Percentiles rank a stretch among this genome's conserved stretches.
Evolutionary conservation across 1,284 basidiomycete genomes (phyloP).

Genomic region (Trichosporon sp.): DNA sequence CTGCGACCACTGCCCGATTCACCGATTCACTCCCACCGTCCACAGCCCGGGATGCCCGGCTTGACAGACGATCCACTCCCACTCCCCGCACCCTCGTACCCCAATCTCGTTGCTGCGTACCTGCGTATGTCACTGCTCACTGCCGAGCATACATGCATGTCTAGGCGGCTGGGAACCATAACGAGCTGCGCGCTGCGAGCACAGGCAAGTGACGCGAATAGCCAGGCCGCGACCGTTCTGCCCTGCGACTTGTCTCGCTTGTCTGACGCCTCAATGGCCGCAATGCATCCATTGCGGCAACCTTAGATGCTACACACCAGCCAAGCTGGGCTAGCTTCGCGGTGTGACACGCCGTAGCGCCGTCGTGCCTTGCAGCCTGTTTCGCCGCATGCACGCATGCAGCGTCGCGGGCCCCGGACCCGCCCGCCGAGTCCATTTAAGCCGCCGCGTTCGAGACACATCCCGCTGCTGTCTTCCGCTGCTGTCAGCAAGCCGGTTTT

Average conservation of each 20-base stretch:
- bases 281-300: not conserved
- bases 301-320: not conserved
- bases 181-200: not conserved
- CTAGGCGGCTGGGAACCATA: not conserved
- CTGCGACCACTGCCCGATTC: not conserved
- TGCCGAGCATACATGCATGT: not conserved
- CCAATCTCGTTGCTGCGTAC: conserved; percentile 9
- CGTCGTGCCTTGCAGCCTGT: too few species aligned
- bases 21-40: conserved; percentile 9
- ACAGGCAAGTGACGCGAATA: not conserved
- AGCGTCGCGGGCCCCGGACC: not conserved
- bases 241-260: not conserved
- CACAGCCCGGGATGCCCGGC: not conserved
- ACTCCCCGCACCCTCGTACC: not conserved
- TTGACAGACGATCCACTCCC: too few species aligned
- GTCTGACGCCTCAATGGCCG: not conserved
- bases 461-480: not conserved
- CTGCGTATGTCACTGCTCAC: not conserved
- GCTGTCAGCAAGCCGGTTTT: too few species aligned
- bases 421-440: not conserved
- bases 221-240: not conserved
- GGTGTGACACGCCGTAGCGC: not conserved
- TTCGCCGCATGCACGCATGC: not conserved
- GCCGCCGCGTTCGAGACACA: not conserved
- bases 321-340: not conserved